phyloP scores from a whole-genome alignment of 257 asterid genomes.

The Nyctanthes arbortristis region DNA sequence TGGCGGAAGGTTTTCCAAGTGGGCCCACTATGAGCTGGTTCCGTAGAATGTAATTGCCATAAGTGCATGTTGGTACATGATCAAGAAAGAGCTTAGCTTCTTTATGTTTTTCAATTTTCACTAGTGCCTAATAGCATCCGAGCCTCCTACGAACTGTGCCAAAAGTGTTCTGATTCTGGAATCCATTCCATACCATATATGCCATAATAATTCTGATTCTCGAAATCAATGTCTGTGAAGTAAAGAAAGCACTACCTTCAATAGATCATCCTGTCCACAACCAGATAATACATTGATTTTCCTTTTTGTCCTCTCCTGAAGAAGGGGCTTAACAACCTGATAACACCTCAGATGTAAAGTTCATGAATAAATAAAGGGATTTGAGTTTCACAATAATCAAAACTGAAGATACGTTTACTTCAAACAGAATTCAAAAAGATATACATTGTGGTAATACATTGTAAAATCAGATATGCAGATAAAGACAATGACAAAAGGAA shows the following conservation, averaged over 20 bases:
- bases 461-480: constrained; percentile 6
- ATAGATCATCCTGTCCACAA: constrained; percentile 64
- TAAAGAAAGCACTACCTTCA: constrained; percentile 52
- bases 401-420: neutral
- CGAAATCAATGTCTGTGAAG: neutral
- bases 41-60: neutral
- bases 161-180: too few relatives aligned
- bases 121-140: neutral
- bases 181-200: too few relatives aligned
- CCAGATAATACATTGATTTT: constrained; percentile 68
- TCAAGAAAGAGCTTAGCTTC: neutral
- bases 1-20: neutral
- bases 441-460: neutral
- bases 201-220: neutral
- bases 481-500: constrained; percentile 9
- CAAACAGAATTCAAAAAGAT: neutral
- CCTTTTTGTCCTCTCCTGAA: constrained; percentile 69
- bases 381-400: neutral
- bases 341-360: constrained; percentile 15
- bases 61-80: neutral
- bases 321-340: constrained; percentile 81
- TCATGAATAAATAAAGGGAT: neutral
- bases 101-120: neutral
- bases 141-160: too few relatives aligned
- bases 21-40: neutral